phyloP scores from a whole-genome alignment of 345 rosid species.

The Raphanus sativus region DNA sequence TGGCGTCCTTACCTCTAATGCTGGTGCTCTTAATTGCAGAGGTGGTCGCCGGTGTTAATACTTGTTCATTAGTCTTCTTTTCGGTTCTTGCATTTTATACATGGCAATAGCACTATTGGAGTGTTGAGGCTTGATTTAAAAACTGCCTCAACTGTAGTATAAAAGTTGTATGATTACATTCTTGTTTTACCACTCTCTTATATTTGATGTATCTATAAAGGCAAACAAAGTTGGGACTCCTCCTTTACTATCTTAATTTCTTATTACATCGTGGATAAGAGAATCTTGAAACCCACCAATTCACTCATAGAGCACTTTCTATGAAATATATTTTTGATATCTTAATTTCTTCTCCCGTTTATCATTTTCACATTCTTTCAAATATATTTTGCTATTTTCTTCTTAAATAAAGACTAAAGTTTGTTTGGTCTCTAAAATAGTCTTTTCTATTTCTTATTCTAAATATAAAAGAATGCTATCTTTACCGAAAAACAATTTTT shows the following conservation, averaged over 20 bases:
- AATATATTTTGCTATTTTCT: too few relatives aligned
- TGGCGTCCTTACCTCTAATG: constrained; percentile 46
- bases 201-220: constrained; percentile 32
- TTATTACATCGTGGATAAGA: not conserved
- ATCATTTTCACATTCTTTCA: not conserved
- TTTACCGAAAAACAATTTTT: too few relatives aligned
- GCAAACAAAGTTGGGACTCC: constrained; percentile 8
- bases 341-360: not conserved
- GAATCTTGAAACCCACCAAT: not conserved
- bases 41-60: constrained; percentile 52
- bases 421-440: too few relatives aligned
- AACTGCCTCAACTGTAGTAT: constrained; percentile 38
- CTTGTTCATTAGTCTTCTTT: not conserved
- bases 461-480: too few relatives aligned
- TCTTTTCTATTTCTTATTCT: too few relatives aligned
- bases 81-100: constrained; percentile 31
- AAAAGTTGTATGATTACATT: constrained; percentile 29
- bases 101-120: constrained; percentile 26
- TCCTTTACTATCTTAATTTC: not conserved
- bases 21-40: constrained; percentile 58
- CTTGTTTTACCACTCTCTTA: constrained; percentile 8
- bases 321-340: not conserved
- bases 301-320: not conserved
- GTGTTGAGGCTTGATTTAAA: constrained; percentile 33
- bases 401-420: not conserved